Percentiles rank a stretch among this genome's conserved stretches.
phyloP scores from a whole-genome alignment of 176 grass and related monocot species.

The Cenchrus americanus region DNA sequence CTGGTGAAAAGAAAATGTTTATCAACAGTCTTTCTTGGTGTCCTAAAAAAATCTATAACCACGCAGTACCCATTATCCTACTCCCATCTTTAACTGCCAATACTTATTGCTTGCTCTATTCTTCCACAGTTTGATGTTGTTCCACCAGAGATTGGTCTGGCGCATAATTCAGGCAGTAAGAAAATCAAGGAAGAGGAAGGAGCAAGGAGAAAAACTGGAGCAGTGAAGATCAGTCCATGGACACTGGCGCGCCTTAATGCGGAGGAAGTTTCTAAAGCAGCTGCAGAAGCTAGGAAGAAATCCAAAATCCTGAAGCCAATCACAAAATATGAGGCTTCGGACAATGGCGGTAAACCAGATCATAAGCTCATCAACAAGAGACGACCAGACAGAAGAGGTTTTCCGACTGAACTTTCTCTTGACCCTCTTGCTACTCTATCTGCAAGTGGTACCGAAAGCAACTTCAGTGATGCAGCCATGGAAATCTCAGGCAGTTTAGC shows the following conservation, averaged over 20 bases:
- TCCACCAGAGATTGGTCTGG: constrained; percentile 75
- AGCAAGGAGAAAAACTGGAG: constrained; percentile 65
- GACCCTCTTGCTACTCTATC: constrained; percentile 80
- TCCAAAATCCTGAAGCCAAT: constrained; percentile 87
- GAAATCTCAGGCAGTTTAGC: constrained; percentile 72
- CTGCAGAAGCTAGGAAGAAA: constrained; percentile 80
- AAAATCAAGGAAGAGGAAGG: constrained; percentile 68
- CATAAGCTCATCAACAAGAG: constrained; percentile 42
- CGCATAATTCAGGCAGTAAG: constrained; percentile 65
- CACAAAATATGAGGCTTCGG: constrained; percentile 42
- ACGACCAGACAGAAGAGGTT: constrained; percentile 48
- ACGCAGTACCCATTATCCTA: not conserved
- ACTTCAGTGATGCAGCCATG: constrained; percentile 46
- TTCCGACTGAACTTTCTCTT: constrained; percentile 68
- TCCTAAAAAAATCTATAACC: not conserved
- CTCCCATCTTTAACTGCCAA: not conserved
- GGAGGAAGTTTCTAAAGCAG: constrained; percentile 96
- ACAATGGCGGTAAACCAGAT: constrained; percentile 44
- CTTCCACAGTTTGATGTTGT: constrained; percentile 84
- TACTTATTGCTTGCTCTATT: constrained; percentile 18
- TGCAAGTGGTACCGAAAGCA: constrained; percentile 62
- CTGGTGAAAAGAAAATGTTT: not conserved
- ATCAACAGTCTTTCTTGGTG: not conserved
- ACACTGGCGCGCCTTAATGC: constrained; percentile 93
- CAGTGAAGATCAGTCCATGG: constrained; percentile 96